Evolutionary conservation across 257 asterid genomes (phyloP).

Genomic region (Paulownia fortunei): DNA sequence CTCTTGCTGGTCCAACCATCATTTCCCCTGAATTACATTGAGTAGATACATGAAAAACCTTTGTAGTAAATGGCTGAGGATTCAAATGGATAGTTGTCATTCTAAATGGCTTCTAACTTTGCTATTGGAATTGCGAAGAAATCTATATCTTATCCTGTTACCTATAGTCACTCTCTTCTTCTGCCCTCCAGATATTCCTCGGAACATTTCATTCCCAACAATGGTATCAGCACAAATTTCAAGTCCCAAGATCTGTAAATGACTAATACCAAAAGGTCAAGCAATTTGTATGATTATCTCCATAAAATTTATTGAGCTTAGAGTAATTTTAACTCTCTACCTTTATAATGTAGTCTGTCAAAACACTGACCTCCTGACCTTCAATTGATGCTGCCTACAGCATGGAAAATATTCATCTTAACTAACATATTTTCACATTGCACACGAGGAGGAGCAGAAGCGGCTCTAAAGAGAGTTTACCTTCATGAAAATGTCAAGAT

Average conservation of each 20-base stretch:
- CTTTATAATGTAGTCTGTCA: conserved; percentile 78
- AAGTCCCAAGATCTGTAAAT: conserved; percentile 63
- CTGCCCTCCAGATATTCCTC: conserved; percentile 93
- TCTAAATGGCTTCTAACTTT: not conserved
- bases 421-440: no score
- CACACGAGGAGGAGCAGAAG: not conserved
- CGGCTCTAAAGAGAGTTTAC: conserved; percentile 42
- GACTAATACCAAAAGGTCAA: not conserved
- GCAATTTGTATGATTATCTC: not conserved
- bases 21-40: conserved; percentile 62
- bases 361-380: conserved; percentile 73
- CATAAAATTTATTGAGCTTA: not conserved
- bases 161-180: conserved; percentile 80
- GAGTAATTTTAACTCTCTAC: conserved; percentile 33
- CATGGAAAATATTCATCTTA: not conserved
- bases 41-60: not conserved
- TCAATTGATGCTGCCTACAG: conserved; percentile 68
- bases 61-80: no score
- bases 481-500: conserved; percentile 81
- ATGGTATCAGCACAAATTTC: conserved; percentile 79
- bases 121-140: not conserved
- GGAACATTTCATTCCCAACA: conserved; percentile 75
- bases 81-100: no score
- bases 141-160: not conserved
- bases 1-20: conserved; percentile 87